Evolutionary conservation across 305 asterid species (phyloP).

Genomic region (Fraxinus albicans): DNA sequence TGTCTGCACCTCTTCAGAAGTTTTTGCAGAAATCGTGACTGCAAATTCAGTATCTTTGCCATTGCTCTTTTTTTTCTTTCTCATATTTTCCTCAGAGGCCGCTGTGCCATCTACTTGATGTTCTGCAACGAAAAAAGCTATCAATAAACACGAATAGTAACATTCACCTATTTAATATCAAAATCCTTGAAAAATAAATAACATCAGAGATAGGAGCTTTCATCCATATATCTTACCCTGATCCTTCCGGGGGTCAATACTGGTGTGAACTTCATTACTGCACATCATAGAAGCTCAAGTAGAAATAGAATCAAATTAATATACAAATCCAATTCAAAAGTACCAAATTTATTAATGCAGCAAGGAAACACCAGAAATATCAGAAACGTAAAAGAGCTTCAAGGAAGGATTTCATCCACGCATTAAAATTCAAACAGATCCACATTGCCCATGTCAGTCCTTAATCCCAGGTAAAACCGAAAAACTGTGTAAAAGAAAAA

Average conservation of each 20-base stretch:
- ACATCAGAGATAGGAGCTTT: not conserved
- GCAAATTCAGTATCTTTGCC: constrained; percentile 27
- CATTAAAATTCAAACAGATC: not conserved
- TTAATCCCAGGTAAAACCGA: not conserved
- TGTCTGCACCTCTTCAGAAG: constrained; percentile 12
- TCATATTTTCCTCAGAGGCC: constrained; percentile 30
- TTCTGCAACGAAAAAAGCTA: constrained; percentile 23
- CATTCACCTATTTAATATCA: not conserved
- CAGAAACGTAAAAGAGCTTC: not conserved
- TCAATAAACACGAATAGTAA: not conserved
- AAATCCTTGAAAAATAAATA: not conserved
- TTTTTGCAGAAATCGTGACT: constrained; percentile 18
- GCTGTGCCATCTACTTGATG: constrained; percentile 6
- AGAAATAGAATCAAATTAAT: constrained; percentile 21
- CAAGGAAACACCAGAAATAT: not conserved
- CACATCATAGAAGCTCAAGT: constrained; percentile 26
- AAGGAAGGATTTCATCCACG: not conserved
- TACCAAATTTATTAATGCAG: not conserved
- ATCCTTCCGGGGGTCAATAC: constrained; percentile 20
- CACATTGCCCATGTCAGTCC: not conserved
- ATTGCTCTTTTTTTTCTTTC: constrained; percentile 56
- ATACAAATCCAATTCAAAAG: not conserved
- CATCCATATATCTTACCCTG: constrained; percentile 29
- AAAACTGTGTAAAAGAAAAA: not conserved
- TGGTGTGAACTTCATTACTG: constrained; percentile 30